Percentiles rank a stretch among this genome's conserved stretches.
These are phyloP conservation scores for Massarina eburnea DNA, from an alignment of 2,329 filamentous ascomycete species.

Conservation along the genomic window DNA sequence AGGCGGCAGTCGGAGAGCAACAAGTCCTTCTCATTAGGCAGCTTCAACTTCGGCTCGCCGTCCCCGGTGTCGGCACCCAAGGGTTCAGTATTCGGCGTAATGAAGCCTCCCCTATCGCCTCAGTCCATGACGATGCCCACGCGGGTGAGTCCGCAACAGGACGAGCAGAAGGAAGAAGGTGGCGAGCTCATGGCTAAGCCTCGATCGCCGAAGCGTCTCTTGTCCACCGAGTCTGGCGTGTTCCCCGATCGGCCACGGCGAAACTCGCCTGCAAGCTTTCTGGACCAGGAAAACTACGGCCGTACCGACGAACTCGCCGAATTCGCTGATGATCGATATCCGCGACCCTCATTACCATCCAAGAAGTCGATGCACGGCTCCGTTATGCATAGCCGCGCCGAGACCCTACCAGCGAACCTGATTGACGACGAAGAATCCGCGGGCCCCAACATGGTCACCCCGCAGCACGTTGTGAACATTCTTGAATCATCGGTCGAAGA, in stretches of 20 bases:
- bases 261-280: slow-evolving; percentile 50
- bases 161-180: slow-evolving; percentile 23
- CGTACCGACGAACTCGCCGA: slow-evolving; percentile 38
- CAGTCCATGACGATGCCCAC: slow-evolving; percentile 29
- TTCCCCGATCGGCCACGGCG: slow-evolving; percentile 48
- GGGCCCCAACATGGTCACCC: slow-evolving; percentile 47
- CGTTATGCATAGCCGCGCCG: slow-evolving; percentile 41
- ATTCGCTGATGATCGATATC: slow-evolving; percentile 35
- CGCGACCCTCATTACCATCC: slow-evolving; percentile 36
- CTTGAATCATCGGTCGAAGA: slow-evolving; percentile 51
- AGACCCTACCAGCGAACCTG: slow-evolving; percentile 47
- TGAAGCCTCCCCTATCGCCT: slow-evolving; percentile 39
- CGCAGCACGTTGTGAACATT: slow-evolving; percentile 53
- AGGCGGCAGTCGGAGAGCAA: slow-evolving; percentile 67
- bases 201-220: slow-evolving; percentile 52
- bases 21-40: slow-evolving; percentile 43
- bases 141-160: slow-evolving; percentile 15
- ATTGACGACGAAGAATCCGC: slow-evolving; percentile 25
- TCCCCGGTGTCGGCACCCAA: slow-evolving; percentile 29
- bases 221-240: slow-evolving; percentile 48
- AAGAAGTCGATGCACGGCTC: slow-evolving; percentile 16
- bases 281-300: slow-evolving; percentile 34
- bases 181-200: slow-evolving; percentile 23
- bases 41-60: slow-evolving; percentile 45
- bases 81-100: slow-evolving; percentile 22